These are phyloP conservation scores for Eucalyptus sp. DNA, from an alignment of 345 rosid species.

Conservation along the genomic window DNA sequence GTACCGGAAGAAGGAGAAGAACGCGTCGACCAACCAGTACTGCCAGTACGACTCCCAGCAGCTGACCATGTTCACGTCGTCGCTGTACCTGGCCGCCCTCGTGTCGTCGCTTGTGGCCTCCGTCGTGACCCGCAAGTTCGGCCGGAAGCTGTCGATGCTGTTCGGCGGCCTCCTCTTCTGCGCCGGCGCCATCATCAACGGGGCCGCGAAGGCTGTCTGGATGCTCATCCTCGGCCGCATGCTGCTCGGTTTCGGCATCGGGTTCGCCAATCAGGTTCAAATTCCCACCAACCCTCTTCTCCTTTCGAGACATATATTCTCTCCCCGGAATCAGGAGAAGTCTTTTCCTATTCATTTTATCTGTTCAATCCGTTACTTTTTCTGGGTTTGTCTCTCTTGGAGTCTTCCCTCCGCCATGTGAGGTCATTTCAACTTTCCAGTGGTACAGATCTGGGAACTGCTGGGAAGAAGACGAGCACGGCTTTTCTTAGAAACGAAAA, in stretches of 20 bases:
- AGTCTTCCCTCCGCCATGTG: not conserved
- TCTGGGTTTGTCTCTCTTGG: not conserved
- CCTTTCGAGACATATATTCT: not conserved
- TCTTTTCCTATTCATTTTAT: not conserved
- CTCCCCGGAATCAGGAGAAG: not conserved
- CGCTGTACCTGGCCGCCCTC: conserved; percentile 82
- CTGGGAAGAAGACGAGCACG: not conserved
- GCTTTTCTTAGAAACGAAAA: not conserved
- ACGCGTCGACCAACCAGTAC: conserved; percentile 49
- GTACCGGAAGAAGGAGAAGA: conserved; percentile 28
- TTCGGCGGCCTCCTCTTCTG: conserved; percentile 81
- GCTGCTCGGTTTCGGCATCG: conserved; percentile 91
- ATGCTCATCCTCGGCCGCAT: conserved; percentile 90
- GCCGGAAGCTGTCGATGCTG: conserved; percentile 77
- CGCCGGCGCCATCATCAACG: conserved; percentile 79
- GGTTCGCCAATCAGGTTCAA: conserved; percentile 94
- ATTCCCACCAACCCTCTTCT: not conserved
- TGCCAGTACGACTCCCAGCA: conserved; percentile 66
- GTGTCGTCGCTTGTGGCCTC: conserved; percentile 74
- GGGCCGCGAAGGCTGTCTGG: conserved; percentile 64
- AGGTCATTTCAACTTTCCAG: not conserved
- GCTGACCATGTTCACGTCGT: conserved; percentile 84
- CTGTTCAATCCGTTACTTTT: not conserved
- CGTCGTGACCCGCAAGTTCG: conserved; percentile 59
- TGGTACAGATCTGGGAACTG: not conserved